Conservation (phyloP, 225 moss, liverwort and hornwort species). For the Neckera pumila region DNA sequence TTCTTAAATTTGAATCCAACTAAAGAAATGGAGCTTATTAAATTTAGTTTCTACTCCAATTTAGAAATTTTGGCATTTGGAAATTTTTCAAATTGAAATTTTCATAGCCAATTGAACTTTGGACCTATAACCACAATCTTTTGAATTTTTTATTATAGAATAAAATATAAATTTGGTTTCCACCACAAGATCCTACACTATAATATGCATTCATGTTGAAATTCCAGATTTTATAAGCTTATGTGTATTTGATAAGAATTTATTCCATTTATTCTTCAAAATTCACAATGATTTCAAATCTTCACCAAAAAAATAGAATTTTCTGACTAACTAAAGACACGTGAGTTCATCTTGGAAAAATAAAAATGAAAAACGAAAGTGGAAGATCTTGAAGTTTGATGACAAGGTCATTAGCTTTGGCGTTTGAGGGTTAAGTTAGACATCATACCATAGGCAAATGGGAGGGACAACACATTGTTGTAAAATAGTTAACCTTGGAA, state of each 20-base stretch:
- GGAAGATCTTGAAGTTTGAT: not conserved
- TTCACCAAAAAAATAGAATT: not conserved
- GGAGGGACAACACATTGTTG: not conserved
- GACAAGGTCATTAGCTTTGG: not conserved
- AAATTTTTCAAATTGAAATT: not conserved
- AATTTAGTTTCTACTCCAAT: rapidly evolving
- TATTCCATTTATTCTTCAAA: not conserved
- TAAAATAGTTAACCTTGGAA: not conserved
- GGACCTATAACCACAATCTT: not conserved
- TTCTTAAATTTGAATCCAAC: not conserved
- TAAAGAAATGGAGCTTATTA: not conserved
- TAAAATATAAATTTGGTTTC: not conserved
- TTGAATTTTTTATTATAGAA: not conserved
- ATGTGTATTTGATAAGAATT: not conserved
- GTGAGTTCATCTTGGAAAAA: not conserved
- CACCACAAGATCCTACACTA: rapidly evolving
- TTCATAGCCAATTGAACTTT: not conserved
- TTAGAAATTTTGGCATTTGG: rapidly evolving
- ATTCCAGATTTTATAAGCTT: not conserved
- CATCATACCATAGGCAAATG: not conserved
- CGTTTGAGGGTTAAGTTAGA: not conserved
- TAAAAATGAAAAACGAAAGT: not conserved
- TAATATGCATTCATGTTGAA: not conserved
- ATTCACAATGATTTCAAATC: not conserved
- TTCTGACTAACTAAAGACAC: not conserved